Evolutionary conservation across 495 filamentous ascomycete species (phyloP), one percentile per base, ranked within the genome.

Genomic region (Daldinia decipiens): DNA sequence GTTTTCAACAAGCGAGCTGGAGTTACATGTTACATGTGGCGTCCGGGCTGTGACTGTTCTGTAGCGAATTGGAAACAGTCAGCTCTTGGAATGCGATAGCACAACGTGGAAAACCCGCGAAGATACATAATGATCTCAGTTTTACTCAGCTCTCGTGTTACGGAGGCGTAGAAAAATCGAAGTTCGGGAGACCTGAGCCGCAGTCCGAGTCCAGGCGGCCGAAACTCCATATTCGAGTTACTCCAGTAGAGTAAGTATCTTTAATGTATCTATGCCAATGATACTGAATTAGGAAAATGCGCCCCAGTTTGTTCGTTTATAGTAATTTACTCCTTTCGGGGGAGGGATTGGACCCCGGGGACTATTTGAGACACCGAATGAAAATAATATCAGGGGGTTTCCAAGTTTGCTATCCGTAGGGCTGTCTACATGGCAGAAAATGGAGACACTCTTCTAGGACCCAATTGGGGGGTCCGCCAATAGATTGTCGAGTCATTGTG

Each of bases 131-230:
- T 55, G 61, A 31, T n/a, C 29, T 21, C 53, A 55, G 31, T 15
- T 21, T 5, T 50, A 21, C 51, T n/a, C 21, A 56, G 60, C 54
- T 65, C 31, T 38, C 17, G 29, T 60, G 17, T 13, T 50, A 59
- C 29, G 7, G 55, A 45, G 64, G 57, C 51, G 51, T 50, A 56
- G 17, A 31, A 52, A 52, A 17, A 29, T 43, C 50, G 50, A 59
- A 52, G 4, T 15, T 60, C 19, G 12, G 40, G 32, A 55, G 54
- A 66, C 45, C 63, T 63, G 63, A 63, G 69, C 62, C 59, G 62
- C 50, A 65, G 29, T 27, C n/a, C 34, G 32, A 50, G 31, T 4
- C 8, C 26, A 31, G 53, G 36, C 40, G 53, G 31, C 50, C 39
- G 32, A 61, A 11, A 43, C 51, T 55, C 57, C 56, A 70, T 40